Percentiles rank a stretch among this genome's conserved stretches.
These are phyloP conservation scores for Lachnellula cervina DNA, from an alignment of 2,329 filamentous ascomycete genomes.

Conservation along the genomic window DNA sequence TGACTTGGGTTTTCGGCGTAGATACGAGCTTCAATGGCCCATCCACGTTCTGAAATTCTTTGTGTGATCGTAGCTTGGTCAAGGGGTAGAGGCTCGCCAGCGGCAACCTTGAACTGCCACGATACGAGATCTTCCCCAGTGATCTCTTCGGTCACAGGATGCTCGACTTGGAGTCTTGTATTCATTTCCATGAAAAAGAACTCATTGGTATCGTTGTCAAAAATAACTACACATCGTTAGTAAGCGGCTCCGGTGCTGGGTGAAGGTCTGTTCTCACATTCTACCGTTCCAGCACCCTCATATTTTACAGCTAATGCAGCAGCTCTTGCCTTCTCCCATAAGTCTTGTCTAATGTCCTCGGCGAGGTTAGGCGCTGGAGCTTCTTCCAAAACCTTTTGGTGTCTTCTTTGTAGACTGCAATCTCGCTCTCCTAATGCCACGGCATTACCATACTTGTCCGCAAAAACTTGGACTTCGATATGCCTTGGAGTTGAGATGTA, in stretches of 20 bases:
- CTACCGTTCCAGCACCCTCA: constrained; percentile 82
- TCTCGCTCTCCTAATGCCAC: constrained; percentile 85
- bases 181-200: constrained; percentile 85
- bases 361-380: constrained; percentile 70
- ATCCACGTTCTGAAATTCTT: constrained; percentile 69
- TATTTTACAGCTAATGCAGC: constrained; percentile 74
- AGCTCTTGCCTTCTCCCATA: constrained; percentile 63
- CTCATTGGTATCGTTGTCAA: constrained; percentile 73
- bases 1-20: constrained; percentile 92
- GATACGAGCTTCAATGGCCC: constrained; percentile 91
- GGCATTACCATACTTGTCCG: constrained; percentile 72
- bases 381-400: constrained; percentile 90
- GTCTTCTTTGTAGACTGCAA: constrained; percentile 79
- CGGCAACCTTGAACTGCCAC: constrained; percentile 89
- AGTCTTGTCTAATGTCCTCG: constrained; percentile 51
- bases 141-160: constrained; percentile 83
- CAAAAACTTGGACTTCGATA: constrained; percentile 88
- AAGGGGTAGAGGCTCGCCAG: constrained; percentile 61
- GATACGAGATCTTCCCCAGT: constrained; percentile 77
- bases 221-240: constrained; percentile 65
- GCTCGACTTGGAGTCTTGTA: constrained; percentile 91
- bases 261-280: constrained; percentile 61
- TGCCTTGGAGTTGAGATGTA: constrained; percentile 77
- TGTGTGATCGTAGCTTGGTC: constrained; percentile 61
- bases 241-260: neutral